Base-by-base conservation (phyloP, 202 grass and related monocot genomes). In the Digitaria exilis region DNA sequence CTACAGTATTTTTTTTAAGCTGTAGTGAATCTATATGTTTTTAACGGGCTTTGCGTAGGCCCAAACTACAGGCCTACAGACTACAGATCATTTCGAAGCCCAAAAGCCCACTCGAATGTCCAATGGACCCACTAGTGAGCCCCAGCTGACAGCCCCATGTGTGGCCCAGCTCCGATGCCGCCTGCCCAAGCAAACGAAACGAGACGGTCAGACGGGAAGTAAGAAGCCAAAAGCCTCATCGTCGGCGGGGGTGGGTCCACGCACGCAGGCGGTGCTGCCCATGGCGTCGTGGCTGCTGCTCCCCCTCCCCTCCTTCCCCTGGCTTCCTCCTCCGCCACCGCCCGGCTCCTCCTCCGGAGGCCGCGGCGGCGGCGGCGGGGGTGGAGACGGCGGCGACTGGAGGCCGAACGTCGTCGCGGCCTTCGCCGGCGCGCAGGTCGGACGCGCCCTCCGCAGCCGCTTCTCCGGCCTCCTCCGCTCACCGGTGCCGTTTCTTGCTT, bases 221-320 rank as follows among this genome's bases (percentile, higher is more conserved):
- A 29, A 66, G 69, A 54, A 72, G 82, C 77, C n/a, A 26, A 28
- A 60, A 12, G 4, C 12, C 4, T 25, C 9, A 10, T 57, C 77
- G 26, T 71, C 76, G 57, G 67, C 66, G 70, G 45, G 22, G 52
- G 34, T 54, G 70, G 76, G 76, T 91, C 85, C 81, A 80, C n/a
- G n/a, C 65, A 35, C 2, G 11, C 32, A 71, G 46, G 76, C 43
- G 37, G 65, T 78, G 68, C 77, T 71, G 76, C 26, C 58, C 79
- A 90, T 90, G 88, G 88, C 83, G 68, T 77, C 83, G 66, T 85
- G 83, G 88, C 73, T 86, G 59, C 68, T 82, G 78, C 73, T 90
- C 59, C 88, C 49, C 41, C 73, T 90, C 79, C 79, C 84, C 50
- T 90, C 88, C 31, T 79, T 86, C 67, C 67, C 67, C 17, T 86